These are phyloP conservation scores for Schwanniomyces occidentalis DNA, from an alignment of 805 yeast species.

Conservation along the genomic window DNA sequence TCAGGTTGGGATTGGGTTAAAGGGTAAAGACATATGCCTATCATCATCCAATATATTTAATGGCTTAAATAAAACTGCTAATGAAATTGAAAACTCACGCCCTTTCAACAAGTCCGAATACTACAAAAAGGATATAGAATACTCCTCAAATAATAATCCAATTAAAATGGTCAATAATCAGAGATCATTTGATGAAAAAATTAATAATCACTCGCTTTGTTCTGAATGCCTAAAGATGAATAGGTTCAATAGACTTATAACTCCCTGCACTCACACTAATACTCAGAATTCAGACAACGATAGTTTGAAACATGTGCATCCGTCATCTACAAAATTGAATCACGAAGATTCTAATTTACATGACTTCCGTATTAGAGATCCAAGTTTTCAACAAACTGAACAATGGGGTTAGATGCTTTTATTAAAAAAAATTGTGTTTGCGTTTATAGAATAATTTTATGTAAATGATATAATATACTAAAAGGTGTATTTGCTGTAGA, in stretches of 20 bases:
- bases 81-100: neutral
- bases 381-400: slow-evolving; percentile 8
- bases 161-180: slow-evolving; percentile 5
- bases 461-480: neutral
- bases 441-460: neutral
- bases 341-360: slow-evolving; percentile 4
- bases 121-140: neutral
- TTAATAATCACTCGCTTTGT: slow-evolving; percentile 5
- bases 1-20: slow-evolving; percentile 3
- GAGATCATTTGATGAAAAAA: neutral
- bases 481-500: too few species aligned
- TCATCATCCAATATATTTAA: slow-evolving; percentile 4
- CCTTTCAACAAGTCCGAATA: neutral
- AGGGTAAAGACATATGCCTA: slow-evolving; percentile 1
- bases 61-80: slow-evolving; percentile 4
- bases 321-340: slow-evolving; percentile 3
- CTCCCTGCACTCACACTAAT: slow-evolving; percentile 12
- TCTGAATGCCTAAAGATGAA: slow-evolving; percentile 8
- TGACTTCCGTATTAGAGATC: slow-evolving; percentile 6
- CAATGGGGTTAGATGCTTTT: slow-evolving; percentile 8
- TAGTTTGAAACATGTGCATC: neutral
- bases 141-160: slow-evolving; percentile 4
- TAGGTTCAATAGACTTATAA: slow-evolving; percentile 8
- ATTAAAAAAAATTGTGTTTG: neutral
- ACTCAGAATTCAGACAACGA: slow-evolving; percentile 4